Base-by-base conservation (phyloP, 306 rosid species). In the Vachellia pachyceras region DNA sequence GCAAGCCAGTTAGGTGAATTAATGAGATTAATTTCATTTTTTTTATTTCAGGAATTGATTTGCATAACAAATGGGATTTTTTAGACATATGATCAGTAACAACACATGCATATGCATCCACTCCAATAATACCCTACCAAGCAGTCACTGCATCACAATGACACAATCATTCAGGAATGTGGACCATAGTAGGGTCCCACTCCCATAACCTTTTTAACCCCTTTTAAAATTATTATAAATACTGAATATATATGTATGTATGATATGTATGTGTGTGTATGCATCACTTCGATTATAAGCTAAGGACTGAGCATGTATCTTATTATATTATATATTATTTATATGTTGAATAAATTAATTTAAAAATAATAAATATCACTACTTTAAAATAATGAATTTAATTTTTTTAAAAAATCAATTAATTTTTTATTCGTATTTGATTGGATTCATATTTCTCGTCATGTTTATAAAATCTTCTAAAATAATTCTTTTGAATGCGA, bases 171-270 rank as follows among this genome's bases (percentile, higher is more conserved):
- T 55, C 29, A 55, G 63, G 29, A 55, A 55, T 55, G 29, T 55
- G 63, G 63, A 54, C 63, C 63, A 20, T 55, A n/a, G 63, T 55
- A 22, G 67, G 67, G 37, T 25, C 67, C 67, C 67, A 60, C 67
- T 11, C 77, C 33, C 81, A 35, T 64, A 44, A 82, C 74, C 23
- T 52, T 52, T 52, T 52, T 18, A 52, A 17, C 23, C 22, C 23
- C 3, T 52, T 52, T 18, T 0, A 18, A 52, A 52, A 52, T 52
- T 18, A 52, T n/a, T 52, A 23, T 50, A 9, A 17, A 17, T 13
- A 40, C 1, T 5, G 2, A 40, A 40, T 40, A 40, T 6, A 40
- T 13, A 13, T 3, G n/a, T n/a, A n/a, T n/a, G n/a, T n/a, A n/a
- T n/a, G n/a, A 47, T 12, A 45, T 11, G 3, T 12, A 10, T 13